Evolutionary conservation across 2,329 filamentous ascomycete genomes (phyloP), one percentile per base, ranked within the genome.

Genomic region (Achaetomium macrosporum): DNA sequence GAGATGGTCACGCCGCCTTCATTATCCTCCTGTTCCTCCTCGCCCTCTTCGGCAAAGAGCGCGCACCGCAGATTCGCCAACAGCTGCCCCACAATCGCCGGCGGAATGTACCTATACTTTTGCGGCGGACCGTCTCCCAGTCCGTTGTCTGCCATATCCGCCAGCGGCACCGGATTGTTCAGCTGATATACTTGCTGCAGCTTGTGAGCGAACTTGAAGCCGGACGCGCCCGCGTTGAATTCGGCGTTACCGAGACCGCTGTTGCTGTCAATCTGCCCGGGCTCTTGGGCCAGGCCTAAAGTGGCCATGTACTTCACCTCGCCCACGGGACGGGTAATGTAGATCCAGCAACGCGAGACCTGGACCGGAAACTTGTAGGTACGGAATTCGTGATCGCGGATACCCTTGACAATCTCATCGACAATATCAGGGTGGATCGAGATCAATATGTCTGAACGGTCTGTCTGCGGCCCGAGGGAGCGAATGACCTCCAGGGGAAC

Each of bases 301-400:
- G 72, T 72, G 13, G 79, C 81, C 74, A 85, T 82, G 61, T 84
- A 84, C 48, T 71, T 75, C 9, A 86, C 65, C 51, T 76, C 67
- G n/a, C 67, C 71, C 10, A 66, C 62, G 1, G 72, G 77, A 31
- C 62, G 67, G 15, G 71, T 79, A 15, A 73, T 72, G 58, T 83
- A 82, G 15, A 86, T 70, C 83, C 83, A 87, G 59, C 84, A 73
- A n/a, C 83, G 79, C 16, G 67, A 70, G 5, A 84, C 78, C 15
- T 74, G 71, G 3, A 69, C 63, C 1, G 81, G 79, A 19, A 86
- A 74, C 45, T 72, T 75, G 68, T 79, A 84, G 15, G 69, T 67
- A 41, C 82, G 73, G 54, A 79, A 77, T 48, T 85, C 73, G 61
- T 83, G 75, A 50, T 80, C 71, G 50, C 77, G 76, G 2, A 65